phyloP scores from a whole-genome alignment of 2,329 filamentous ascomycete species.

The Nemania sp. region DNA sequence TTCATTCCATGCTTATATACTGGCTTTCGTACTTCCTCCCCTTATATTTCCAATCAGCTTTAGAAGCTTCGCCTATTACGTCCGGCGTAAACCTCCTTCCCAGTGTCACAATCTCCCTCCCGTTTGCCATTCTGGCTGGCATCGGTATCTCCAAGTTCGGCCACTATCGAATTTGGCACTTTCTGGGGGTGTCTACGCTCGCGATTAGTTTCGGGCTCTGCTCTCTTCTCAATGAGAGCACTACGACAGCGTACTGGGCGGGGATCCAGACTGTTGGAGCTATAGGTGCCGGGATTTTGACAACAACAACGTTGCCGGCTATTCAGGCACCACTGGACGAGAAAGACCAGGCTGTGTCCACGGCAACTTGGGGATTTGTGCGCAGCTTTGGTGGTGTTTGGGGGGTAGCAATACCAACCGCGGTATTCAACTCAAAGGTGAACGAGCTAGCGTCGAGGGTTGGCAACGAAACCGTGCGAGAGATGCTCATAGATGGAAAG shows the following conservation, averaged over 20 bases:
- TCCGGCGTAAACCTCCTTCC: neutral
- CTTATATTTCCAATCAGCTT: neutral
- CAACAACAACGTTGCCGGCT: neutral
- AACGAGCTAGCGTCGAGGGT: neutral
- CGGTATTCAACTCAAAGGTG: neutral
- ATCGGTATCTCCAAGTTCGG: neutral
- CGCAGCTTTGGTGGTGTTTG: constrained; percentile 1
- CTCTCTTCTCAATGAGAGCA: neutral
- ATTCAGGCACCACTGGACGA: neutral
- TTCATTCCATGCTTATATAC: neutral
- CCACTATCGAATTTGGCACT: neutral
- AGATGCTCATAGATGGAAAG: neutral
- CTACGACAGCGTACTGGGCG: neutral
- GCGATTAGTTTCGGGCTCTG: neutral
- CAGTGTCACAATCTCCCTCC: neutral
- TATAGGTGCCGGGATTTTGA: neutral
- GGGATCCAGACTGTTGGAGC: neutral
- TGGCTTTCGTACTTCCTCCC: neutral
- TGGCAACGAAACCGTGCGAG: neutral
- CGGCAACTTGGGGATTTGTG: constrained; percentile 6
- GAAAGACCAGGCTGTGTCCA: neutral
- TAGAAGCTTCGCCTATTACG: neutral
- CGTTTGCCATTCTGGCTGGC: neutral
- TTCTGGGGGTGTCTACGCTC: neutral
- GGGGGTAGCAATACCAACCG: constrained; percentile 2